phyloP scores from a whole-genome alignment of 1,284 basidiomycete species.

The Melampsora americana region DNA sequence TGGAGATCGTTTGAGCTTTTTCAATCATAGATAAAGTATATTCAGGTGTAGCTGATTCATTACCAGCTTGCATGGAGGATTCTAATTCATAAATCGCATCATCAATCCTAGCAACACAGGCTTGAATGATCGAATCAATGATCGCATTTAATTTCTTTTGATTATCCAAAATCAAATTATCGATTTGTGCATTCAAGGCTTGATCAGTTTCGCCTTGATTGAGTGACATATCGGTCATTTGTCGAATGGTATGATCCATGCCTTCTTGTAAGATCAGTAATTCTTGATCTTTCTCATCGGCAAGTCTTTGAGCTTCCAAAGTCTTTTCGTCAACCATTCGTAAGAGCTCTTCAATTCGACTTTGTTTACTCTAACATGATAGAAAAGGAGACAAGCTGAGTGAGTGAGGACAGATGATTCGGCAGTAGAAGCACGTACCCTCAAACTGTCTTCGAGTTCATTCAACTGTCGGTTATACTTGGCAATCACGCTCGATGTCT shows the following conservation, averaged over 20 bases:
- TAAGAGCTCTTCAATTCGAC: conserved; percentile 86
- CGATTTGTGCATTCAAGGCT: conserved; percentile 90
- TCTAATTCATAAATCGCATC: conserved; percentile 96
- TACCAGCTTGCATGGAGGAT: conserved; percentile 86
- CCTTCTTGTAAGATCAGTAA: conserved; percentile 92
- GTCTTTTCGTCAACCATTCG: conserved; percentile 71
- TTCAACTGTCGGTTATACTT: conserved; percentile 95
- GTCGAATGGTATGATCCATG: conserved; percentile 87
- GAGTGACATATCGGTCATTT: conserved; percentile 69
- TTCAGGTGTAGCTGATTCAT: conserved; percentile 92
- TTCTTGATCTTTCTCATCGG: conserved; percentile 96
- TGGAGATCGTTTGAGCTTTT: conserved; percentile 87
- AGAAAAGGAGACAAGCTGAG: background rate
- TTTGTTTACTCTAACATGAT: conserved; percentile 72
- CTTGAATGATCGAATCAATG: conserved; percentile 96
- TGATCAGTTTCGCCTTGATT: conserved; percentile 75
- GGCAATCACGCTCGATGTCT: conserved; percentile 79
- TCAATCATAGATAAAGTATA: conserved; percentile 98
- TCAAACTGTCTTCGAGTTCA: conserved; percentile 88
- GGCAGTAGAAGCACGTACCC: conserved; percentile 61
- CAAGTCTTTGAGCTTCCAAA: conserved; percentile 71
- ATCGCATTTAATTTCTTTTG: conserved; percentile 97
- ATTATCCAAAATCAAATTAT: conserved; percentile 93
- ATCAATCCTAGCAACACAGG: conserved; percentile 94
- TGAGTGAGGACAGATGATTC: background rate